Base-by-base conservation (phyloP, 768 basidiomycete genomes). In the Pleurotus sapidus region DNA sequence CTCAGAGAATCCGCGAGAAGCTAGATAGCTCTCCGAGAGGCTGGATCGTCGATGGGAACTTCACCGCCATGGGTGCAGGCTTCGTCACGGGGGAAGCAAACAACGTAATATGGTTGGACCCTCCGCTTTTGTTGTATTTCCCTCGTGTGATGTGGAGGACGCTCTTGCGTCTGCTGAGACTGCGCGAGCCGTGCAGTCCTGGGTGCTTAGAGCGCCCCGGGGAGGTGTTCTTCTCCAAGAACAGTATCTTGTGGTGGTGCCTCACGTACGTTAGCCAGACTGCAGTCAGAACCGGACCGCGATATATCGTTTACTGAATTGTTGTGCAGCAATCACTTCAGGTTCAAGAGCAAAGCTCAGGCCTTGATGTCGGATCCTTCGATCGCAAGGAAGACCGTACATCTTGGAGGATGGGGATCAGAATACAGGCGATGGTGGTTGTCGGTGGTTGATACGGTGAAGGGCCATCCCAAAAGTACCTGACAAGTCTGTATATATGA, bases 101-200 rank as follows among this genome's bases (percentile, higher is more conserved):
- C 3, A 83, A 85, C 63, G 63, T 81, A 6, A 75, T 86, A 18
- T 86, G 88, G 88, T 71, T 89, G 18, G 86, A 88, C 61, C 86
- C 86, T 6, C 88, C 87, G 11, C 69, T 88, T 34, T 15, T 71
- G 7, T 67, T 81, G 8, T 89, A 88, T 70, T 75, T 88, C 55
- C 84, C 87, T 18, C 83, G 87, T 14, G 61, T 87, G 23, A 63
- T 80, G 58, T 60, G 72, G 55, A 75, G 87, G 47, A 88, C 86
- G 0, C 63, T 84, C n/a, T 64, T 72, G 57, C 77, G 84, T 18
- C 57, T 83, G 9, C 48, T 79, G 8, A 49, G 73, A 1, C 59
- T 76, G 18, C 38, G 53, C 0, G 57, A 66, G 2, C 63, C 75
- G 0, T 85, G 85, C 61, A 78, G 77, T 27, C 72, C 75, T 5